Base-by-base conservation (phyloP, 768 basidiomycete genomes). In the Lactifluus hygrophoroides region DNA sequence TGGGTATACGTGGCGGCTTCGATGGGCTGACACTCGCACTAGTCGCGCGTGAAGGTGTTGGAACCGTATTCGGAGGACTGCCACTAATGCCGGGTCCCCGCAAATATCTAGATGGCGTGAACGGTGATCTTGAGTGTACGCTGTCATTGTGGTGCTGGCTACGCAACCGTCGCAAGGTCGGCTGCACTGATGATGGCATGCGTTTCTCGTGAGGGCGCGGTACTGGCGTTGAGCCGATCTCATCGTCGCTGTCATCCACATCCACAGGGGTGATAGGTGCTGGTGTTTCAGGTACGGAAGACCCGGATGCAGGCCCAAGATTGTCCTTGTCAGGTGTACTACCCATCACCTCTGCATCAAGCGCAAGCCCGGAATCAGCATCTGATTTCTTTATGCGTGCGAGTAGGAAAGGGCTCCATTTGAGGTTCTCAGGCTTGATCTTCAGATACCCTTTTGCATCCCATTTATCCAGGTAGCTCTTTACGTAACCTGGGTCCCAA, bases 361-460 rank as follows among this genome's bases (percentile, higher is more conserved):
- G 56, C 11, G 54, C 61, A 47, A 64, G 56, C 19, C 44, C 11
- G 3, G 48, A 51, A 32, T 58, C 52, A 8, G 60, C 62, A 35
- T 71, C 68, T 13, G 66, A 55, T 64, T 71, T 69, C 54, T 69
- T 70, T 43, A 69, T 72, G 52, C 80, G 75, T 5, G 84, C 76
- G 44, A 92, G 71, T 38, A 96, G 73, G 71, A 95, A 98, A 27
- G 95, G 95, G 61, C 86, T 94, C 90, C 95, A 99, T 67, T 91
- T 93, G 60, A 98, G 77, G 69, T 84, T 84, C 67, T 95, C 92
- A 1, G 93, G 85, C 64, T 80, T 82, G 57, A 91, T 74, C 63
- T 71, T 80, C 59, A 93, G 67, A 65, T 92, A 88, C 5, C 87
- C 88, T 71, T 94, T 96, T 43, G 72, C 69, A 61, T 87, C 84